phyloP scores from a whole-genome alignment of 129 eudicot species.

The Artemisia tridentata region DNA sequence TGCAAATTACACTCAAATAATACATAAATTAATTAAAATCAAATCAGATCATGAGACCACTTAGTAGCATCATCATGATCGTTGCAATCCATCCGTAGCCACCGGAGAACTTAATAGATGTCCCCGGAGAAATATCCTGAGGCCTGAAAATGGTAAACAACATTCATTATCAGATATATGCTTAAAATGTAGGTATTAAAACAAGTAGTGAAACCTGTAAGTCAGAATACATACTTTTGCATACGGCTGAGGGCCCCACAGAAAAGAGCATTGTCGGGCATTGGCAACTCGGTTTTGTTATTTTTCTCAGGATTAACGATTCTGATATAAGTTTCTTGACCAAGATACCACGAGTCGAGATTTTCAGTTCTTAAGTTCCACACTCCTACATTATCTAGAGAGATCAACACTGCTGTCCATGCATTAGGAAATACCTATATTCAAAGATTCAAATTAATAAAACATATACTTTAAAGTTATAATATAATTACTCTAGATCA shows the following conservation, averaged over 20 bases:
- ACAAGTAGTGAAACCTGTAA: not conserved
- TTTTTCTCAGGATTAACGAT: slow-evolving; percentile 71
- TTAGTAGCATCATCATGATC: slow-evolving; percentile 16
- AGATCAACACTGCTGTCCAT: slow-evolving; percentile 83
- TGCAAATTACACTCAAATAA: slow-evolving; percentile 34
- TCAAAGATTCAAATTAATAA: not conserved
- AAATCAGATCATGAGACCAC: slow-evolving; percentile 26
- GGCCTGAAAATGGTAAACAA: slow-evolving; percentile 44
- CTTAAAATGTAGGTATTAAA: not conserved
- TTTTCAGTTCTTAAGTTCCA: slow-evolving; percentile 92
- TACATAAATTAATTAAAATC: slow-evolving; percentile 19
- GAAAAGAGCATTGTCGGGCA: slow-evolving; percentile 75
- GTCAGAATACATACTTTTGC: slow-evolving; percentile 55
- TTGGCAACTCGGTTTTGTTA: slow-evolving; percentile 78
- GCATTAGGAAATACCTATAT: slow-evolving; percentile 85
- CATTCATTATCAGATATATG: not conserved
- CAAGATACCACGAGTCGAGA: slow-evolving; percentile 93
- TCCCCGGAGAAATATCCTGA: slow-evolving; percentile 49
- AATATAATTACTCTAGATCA: too few relatives aligned
- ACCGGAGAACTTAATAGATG: slow-evolving; percentile 33
- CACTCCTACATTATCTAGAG: slow-evolving; percentile 84
- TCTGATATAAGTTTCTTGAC: slow-evolving; percentile 84
- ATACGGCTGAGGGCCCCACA: slow-evolving; percentile 63
- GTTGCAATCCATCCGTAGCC: slow-evolving; percentile 23
- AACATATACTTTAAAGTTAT: not conserved